Conservation (phyloP, 163 green algal genomes). For the Chlamydomonas reinhardtii region DNA sequence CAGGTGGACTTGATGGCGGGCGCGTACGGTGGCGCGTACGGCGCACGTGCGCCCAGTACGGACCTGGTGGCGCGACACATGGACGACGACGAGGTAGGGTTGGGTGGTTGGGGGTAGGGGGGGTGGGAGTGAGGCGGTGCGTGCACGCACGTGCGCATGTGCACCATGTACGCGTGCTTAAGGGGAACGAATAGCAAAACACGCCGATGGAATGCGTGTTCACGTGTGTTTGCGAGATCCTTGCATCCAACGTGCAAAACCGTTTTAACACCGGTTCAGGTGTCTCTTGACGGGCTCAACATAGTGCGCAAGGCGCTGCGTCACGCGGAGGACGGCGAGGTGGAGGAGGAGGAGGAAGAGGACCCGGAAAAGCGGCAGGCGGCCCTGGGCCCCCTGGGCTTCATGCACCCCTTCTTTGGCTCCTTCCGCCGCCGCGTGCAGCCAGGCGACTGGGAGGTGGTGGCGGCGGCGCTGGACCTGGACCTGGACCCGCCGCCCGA, state of each 20-base stretch:
- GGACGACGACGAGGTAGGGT: background rate
- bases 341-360: background rate
- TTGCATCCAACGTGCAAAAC: too few relatives aligned
- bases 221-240: too few relatives aligned
- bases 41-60: background rate
- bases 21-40: constrained; percentile 13
- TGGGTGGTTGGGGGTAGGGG: too few relatives aligned
- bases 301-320: background rate
- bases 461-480: background rate
- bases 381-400: background rate
- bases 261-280: too few relatives aligned
- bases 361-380: background rate
- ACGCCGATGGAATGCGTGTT: too few relatives aligned
- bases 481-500: too few relatives aligned
- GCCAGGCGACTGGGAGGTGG: background rate
- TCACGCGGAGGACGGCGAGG: background rate
- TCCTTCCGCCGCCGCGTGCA: background rate
- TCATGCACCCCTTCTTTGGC: background rate
- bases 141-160: too few relatives aligned
- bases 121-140: too few relatives aligned
- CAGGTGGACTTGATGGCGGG: constrained; percentile 10
- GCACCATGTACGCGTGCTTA: too few relatives aligned
- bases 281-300: background rate
- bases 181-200: too few relatives aligned
- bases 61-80: background rate